Percentiles rank a stretch among this genome's conserved stretches.
Conservation (phyloP, 2,329 filamentous ascomycete species). For the Scedosporium aurantiacum region DNA sequence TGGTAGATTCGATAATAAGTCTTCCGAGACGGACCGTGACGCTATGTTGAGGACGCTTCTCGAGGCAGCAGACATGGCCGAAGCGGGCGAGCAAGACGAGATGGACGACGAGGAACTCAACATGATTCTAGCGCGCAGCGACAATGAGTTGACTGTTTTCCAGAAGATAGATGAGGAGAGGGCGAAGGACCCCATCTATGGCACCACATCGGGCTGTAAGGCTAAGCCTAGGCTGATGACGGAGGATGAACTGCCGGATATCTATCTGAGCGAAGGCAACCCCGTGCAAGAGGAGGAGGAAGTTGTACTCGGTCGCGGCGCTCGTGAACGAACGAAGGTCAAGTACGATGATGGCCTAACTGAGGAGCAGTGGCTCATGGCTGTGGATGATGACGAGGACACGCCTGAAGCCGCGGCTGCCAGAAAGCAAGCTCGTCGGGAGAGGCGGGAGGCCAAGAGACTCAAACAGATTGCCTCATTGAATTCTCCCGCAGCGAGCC, state of each 20-base stretch:
- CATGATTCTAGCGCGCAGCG: conserved; percentile 79
- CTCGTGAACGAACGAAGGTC: conserved; percentile 86
- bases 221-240: conserved; percentile 68
- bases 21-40: conserved; percentile 94
- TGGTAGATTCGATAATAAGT: conserved; percentile 99
- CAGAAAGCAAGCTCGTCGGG: conserved; percentile 76
- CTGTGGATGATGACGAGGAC: conserved; percentile 94
- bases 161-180: conserved; percentile 75
- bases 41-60: conserved; percentile 90
- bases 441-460: conserved; percentile 68
- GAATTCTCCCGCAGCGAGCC: conserved; percentile 68
- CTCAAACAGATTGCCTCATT: conserved; percentile 45
- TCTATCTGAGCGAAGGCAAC: conserved; percentile 81
- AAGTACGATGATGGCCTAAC: conserved; percentile 95
- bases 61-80: conserved; percentile 65
- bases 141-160: conserved; percentile 68
- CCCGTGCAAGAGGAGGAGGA: conserved; percentile 69
- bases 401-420: conserved; percentile 85
- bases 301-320: conserved; percentile 68
- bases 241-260: conserved; percentile 83
- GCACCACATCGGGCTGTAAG: conserved; percentile 51
- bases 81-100: conserved; percentile 72
- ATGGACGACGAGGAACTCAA: conserved; percentile 99
- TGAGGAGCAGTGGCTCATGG: conserved; percentile 97
- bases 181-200: conserved; percentile 55